Evolutionary conservation across 1,284 basidiomycete genomes (phyloP).

Genomic region (Peniophora sp.): DNA sequence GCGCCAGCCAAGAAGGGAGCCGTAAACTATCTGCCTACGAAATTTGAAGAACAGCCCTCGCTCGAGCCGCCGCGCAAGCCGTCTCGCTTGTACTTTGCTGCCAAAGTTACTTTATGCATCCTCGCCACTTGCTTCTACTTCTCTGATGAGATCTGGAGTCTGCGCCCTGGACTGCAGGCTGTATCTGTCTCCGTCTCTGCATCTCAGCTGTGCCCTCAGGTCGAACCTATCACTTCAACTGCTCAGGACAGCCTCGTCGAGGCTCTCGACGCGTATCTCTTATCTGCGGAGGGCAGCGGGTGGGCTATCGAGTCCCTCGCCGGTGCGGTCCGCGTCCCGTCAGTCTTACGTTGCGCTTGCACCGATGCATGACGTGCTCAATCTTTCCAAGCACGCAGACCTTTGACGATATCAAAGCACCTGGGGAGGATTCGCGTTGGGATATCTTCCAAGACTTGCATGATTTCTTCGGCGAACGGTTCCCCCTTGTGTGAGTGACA

Average conservation of each 20-base stretch:
- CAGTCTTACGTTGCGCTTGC: background rate
- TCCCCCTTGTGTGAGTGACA: background rate
- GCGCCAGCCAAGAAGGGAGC: no score
- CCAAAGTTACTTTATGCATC: no score
- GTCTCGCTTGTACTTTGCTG: no score
- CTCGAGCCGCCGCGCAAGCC: no score
- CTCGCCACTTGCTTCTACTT: no score
- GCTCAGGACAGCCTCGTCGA: background rate
- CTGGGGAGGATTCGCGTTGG: background rate
- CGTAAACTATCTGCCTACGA: no score
- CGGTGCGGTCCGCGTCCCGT: background rate
- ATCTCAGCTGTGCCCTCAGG: conserved; percentile 1
- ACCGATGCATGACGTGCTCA: background rate
- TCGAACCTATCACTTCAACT: background rate
- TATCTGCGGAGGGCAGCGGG: background rate
- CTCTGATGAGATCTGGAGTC: no score
- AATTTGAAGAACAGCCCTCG: no score
- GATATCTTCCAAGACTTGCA: background rate
- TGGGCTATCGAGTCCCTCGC: background rate
- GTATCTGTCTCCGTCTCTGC: no score
- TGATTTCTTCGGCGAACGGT: background rate
- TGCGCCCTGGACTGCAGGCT: no score
- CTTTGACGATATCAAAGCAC: background rate
- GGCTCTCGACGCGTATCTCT: background rate
- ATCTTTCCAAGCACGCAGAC: background rate